Evolutionary conservation across 345 rosid species (phyloP).

Genomic region (Balakata baccata): DNA sequence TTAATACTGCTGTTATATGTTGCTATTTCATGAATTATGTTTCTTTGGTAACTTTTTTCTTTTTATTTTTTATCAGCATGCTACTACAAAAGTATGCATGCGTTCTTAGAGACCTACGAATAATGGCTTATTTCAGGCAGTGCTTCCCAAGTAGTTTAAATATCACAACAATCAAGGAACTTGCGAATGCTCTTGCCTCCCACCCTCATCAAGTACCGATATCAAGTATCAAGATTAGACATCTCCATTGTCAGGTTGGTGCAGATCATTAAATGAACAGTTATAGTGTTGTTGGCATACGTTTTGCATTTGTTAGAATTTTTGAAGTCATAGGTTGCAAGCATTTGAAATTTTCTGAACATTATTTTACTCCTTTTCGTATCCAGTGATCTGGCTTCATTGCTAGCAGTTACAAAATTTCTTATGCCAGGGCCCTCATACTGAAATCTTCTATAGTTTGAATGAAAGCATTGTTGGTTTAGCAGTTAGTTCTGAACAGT

Average conservation of each 20-base stretch:
- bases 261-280: constrained; percentile 10
- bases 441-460: constrained; percentile 73
- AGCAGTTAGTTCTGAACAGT: constrained; percentile 59
- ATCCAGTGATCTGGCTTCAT: not conserved
- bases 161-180: constrained; percentile 70
- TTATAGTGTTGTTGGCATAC: not conserved
- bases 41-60: not conserved
- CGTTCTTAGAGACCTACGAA: constrained; percentile 68
- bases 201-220: constrained; percentile 83
- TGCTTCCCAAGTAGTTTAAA: constrained; percentile 60
- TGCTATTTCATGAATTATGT: not conserved
- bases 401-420: constrained; percentile 17
- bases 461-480: constrained; percentile 87
- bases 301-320: not conserved
- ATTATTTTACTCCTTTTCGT: not conserved
- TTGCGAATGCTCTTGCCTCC: constrained; percentile 75
- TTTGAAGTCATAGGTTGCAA: not conserved
- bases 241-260: constrained; percentile 82
- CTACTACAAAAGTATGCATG: constrained; percentile 61
- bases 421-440: constrained; percentile 52
- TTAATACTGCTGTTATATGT: not conserved
- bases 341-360: constrained; percentile 1
- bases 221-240: constrained; percentile 62
- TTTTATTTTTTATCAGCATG: constrained; percentile 38
- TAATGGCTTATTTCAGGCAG: constrained; percentile 84